phyloP scores from a whole-genome alignment of 176 grass and related monocot genomes.

The Carex parvula region DNA sequence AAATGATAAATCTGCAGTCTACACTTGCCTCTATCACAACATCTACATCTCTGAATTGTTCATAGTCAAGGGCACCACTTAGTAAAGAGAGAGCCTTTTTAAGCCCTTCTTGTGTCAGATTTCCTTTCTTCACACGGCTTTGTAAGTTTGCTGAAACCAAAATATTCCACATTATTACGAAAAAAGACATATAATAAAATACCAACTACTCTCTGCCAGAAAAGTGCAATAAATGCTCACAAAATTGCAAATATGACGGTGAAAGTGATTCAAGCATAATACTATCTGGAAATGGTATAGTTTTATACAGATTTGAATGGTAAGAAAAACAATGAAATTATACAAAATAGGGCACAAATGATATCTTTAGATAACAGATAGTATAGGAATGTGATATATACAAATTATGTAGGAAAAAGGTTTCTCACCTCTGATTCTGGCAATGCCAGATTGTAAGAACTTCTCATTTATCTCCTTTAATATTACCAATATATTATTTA shows the following conservation, averaged over 20 bases:
- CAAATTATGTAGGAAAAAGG: background rate
- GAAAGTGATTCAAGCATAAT: background rate
- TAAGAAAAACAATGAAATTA: background rate
- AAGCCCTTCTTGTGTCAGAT: constrained; percentile 45
- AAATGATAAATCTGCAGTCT: background rate
- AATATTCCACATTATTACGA: background rate
- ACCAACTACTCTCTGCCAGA: background rate
- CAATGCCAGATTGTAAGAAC: constrained; percentile 49
- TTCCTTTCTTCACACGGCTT: constrained; percentile 62
- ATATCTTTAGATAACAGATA: no score
- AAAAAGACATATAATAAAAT: background rate
- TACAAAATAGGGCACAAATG: no score
- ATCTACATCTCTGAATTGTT: constrained; percentile 67
- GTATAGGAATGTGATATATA: no score
- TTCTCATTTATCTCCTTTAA: constrained; percentile 81
- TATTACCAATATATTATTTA: constrained; percentile 55
- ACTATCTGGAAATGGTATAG: background rate
- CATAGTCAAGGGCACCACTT: constrained; percentile 76
- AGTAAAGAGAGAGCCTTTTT: constrained; percentile 61
- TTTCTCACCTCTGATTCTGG: constrained; percentile 64
- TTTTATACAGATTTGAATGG: background rate
- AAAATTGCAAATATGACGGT: background rate
- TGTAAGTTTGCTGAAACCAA: constrained; percentile 58
- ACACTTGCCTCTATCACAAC: constrained; percentile 69
- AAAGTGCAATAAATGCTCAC: background rate